Evolutionary conservation across 352 stramenopile species (phyloP).

Genomic region (Nothophytophthora sp.): DNA sequence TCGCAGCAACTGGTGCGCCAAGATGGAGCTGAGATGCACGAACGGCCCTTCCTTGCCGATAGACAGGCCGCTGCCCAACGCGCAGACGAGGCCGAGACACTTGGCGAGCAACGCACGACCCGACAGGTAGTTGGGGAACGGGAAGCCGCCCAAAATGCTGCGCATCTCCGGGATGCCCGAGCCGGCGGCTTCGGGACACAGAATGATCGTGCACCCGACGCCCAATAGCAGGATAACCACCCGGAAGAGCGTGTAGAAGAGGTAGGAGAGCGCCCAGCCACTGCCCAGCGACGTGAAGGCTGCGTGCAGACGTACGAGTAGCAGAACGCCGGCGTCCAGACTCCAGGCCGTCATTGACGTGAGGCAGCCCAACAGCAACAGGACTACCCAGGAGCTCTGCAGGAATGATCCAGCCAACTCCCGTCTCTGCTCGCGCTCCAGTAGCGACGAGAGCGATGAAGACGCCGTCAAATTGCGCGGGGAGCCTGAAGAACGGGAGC

Average conservation of each 20-base stretch:
- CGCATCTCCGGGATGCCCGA: slow-evolving; percentile 84
- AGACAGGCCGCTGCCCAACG: slow-evolving; percentile 63
- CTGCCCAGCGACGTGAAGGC: slow-evolving; percentile 50
- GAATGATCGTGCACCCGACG: slow-evolving; percentile 56
- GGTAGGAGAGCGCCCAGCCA: slow-evolving; percentile 53
- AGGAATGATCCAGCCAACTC: too few species aligned
- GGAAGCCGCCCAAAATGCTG: slow-evolving; percentile 73
- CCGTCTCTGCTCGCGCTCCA: slow-evolving; percentile 57
- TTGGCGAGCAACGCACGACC: slow-evolving; percentile 64
- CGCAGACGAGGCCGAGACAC: slow-evolving; percentile 61
- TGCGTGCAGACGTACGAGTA: slow-evolving; percentile 36
- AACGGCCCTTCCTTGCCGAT: slow-evolving; percentile 85
- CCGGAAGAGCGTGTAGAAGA: slow-evolving; percentile 63
- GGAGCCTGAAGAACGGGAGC: background rate
- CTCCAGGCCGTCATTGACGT: slow-evolving; percentile 66
- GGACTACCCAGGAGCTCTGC: slow-evolving; percentile 76
- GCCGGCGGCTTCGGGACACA: slow-evolving; percentile 63
- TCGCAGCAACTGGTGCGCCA: slow-evolving; percentile 61
- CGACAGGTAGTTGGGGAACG: slow-evolving; percentile 66
- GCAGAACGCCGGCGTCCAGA: slow-evolving; percentile 59
- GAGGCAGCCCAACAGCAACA: slow-evolving; percentile 59
- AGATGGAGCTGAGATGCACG: slow-evolving; percentile 77
- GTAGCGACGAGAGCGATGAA: slow-evolving; percentile 28
- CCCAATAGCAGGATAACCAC: slow-evolving; percentile 62
- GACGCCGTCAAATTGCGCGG: slow-evolving; percentile 17